A percentile compares a stretch with the other conserved stretches of the same genome.
Conservation (phyloP, 176 grass and related monocot species). For the Paspalum notatum region DNA sequence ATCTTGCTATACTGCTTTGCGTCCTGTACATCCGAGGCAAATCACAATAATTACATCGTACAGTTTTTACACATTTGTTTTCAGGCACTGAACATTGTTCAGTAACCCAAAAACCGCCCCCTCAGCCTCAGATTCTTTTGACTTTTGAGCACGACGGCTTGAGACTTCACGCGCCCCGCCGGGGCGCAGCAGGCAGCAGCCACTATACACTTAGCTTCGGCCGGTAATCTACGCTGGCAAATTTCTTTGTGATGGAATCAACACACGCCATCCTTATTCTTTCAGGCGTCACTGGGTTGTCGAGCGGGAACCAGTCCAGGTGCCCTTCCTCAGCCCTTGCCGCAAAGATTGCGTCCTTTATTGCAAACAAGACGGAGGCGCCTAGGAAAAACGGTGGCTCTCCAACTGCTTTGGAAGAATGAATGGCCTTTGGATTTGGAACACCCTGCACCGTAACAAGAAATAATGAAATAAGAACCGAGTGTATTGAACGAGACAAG, state of each 20-base stretch:
- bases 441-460: constrained; percentile 52
- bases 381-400: constrained; percentile 96
- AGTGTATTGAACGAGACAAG: not conserved
- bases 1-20: not conserved
- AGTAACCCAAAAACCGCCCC: not conserved
- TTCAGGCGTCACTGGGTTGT: constrained; percentile 89
- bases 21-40: not conserved
- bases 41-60: not conserved
- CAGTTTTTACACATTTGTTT: not conserved
- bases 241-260: constrained; percentile 77
- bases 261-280: constrained; percentile 93
- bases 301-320: constrained; percentile 76
- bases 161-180: not conserved
- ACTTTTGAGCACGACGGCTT: not conserved
- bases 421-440: constrained; percentile 77
- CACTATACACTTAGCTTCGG: constrained; percentile 85
- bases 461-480: not conserved
- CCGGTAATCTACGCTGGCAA: constrained; percentile 61
- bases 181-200: not conserved
- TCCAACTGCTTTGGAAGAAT: constrained; percentile 93
- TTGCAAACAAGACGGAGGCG: constrained; percentile 75
- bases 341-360: constrained; percentile 79
- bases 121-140: too few relatives aligned
- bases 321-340: constrained; percentile 78
- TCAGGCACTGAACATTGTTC: not conserved